These are phyloP conservation scores for Hypoxylon sp. DNA, from an alignment of 2,329 filamentous ascomycete species.

Conservation along the genomic window DNA sequence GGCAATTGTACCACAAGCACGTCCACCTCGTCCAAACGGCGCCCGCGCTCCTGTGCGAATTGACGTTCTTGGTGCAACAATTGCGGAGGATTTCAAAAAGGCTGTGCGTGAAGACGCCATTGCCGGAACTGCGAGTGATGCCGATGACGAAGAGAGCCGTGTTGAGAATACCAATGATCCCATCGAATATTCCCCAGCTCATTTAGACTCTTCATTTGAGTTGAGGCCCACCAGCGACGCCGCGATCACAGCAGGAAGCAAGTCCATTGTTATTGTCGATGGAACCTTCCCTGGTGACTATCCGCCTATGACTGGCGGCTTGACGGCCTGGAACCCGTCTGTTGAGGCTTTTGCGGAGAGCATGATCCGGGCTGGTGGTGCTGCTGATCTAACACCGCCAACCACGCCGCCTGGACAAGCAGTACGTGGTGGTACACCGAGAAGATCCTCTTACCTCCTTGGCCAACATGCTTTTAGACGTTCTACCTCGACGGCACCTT, in stretches of 20 bases:
- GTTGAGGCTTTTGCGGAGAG: slow-evolving; percentile 68
- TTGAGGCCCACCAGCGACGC: slow-evolving; percentile 65
- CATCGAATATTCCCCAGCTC: slow-evolving; percentile 61
- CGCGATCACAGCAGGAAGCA: slow-evolving; percentile 82
- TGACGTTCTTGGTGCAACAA: slow-evolving; percentile 84
- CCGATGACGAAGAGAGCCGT: slow-evolving; percentile 28
- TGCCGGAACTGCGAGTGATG: slow-evolving; percentile 55
- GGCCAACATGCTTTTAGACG: slow-evolving; percentile 62
- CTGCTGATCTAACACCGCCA: slow-evolving; percentile 71
- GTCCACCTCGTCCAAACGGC: slow-evolving; percentile 59
- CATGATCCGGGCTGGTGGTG: slow-evolving; percentile 62
- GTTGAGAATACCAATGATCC: slow-evolving; percentile 52
- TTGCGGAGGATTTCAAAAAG: slow-evolving; percentile 83
- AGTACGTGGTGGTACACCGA: slow-evolving; percentile 59
- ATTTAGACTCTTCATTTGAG: slow-evolving; percentile 62
- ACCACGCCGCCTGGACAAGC: slow-evolving; percentile 69
- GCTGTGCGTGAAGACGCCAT: slow-evolving; percentile 77
- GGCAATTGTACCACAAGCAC: slow-evolving; percentile 71
- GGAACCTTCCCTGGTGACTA: slow-evolving; percentile 69
- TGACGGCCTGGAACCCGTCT: slow-evolving; percentile 62
- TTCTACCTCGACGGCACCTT: slow-evolving; percentile 57
- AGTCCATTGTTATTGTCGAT: slow-evolving; percentile 91
- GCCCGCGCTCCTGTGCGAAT: slow-evolving; percentile 74
- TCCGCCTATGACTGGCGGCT: slow-evolving; percentile 66
- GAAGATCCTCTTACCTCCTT: slow-evolving; percentile 69